Conservation (phyloP, 148 eudicot species). For the Selenicereus undatus region DNA sequence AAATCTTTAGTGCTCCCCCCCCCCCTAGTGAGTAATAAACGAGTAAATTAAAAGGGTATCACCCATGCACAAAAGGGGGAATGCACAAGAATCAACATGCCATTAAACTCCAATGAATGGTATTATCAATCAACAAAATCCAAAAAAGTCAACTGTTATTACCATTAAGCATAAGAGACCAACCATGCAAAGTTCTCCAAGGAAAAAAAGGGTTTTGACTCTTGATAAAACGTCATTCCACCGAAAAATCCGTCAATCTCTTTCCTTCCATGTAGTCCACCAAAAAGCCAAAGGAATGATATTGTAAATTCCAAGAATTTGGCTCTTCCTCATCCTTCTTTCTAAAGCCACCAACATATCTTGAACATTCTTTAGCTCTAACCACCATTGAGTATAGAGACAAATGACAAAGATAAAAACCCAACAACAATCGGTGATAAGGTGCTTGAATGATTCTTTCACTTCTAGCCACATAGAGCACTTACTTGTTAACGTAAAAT, state of each 20-base stretch:
- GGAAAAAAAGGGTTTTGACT: not conserved
- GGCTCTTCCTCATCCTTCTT: not conserved
- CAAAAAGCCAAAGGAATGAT: not conserved
- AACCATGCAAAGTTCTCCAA: no score
- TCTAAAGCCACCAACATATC: not conserved
- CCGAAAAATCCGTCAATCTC: not conserved
- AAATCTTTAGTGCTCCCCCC: no score
- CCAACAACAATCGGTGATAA: not conserved
- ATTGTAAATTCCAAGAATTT: not conserved
- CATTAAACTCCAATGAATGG: not conserved
- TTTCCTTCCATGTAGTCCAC: not conserved
- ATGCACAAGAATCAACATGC: not conserved
- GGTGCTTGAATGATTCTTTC: not conserved
- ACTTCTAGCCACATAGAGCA: not conserved
- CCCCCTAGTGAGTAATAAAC: no score
- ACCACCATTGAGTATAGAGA: not conserved
- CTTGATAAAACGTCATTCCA: not conserved
- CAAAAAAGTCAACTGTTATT: not conserved
- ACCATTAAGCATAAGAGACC: not conserved
- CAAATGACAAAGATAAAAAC: not conserved
- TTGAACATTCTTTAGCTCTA: not conserved
- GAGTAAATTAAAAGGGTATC: no score
- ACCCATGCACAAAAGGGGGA: not conserved
- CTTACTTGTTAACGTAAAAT: not conserved
- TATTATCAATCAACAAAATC: no score